A percentile compares a stretch with the other conserved stretches of the same genome.
Evolutionary conservation across 495 filamentous ascomycete species (phyloP).

Genomic region (Neurospora tetrasperma): DNA sequence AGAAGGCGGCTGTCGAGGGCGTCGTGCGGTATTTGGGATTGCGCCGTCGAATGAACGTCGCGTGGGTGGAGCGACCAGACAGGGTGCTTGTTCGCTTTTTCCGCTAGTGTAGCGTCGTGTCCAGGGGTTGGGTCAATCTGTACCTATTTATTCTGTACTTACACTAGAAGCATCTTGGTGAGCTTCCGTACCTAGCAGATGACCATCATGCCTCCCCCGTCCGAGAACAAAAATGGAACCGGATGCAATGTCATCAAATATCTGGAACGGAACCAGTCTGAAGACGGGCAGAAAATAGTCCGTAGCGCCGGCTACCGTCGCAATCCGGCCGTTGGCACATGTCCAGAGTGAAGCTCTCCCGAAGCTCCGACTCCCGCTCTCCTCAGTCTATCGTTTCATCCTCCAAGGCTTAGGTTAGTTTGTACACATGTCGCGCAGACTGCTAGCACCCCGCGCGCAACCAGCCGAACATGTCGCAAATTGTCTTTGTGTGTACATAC

Average conservation of each 20-base stretch:
- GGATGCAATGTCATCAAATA: background rate
- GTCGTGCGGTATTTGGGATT: conserved; percentile 1
- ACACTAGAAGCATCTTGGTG: background rate
- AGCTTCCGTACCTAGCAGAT: background rate
- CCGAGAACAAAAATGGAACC: background rate
- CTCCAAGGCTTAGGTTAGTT: background rate
- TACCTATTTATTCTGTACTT: background rate
- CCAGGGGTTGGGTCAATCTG: background rate
- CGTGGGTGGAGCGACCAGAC: conserved; percentile 11
- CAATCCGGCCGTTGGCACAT: background rate
- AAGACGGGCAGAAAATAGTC: background rate
- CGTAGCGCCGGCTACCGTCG: background rate
- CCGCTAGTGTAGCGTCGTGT: background rate
- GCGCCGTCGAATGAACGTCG: conserved; percentile 3
- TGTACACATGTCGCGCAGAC: background rate
- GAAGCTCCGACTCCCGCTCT: background rate
- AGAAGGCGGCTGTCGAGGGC: conserved; percentile 1
- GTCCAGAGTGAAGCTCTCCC: background rate
- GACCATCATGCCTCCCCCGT: background rate
- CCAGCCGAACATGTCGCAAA: background rate
- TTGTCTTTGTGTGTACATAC: background rate
- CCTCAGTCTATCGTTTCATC: background rate
- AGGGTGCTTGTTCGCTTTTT: background rate
- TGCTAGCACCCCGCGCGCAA: background rate
- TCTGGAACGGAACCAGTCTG: background rate